Base-by-base conservation (phyloP, 768 basidiomycete genomes). In the Rhodotorula sphaerocarpa region DNA sequence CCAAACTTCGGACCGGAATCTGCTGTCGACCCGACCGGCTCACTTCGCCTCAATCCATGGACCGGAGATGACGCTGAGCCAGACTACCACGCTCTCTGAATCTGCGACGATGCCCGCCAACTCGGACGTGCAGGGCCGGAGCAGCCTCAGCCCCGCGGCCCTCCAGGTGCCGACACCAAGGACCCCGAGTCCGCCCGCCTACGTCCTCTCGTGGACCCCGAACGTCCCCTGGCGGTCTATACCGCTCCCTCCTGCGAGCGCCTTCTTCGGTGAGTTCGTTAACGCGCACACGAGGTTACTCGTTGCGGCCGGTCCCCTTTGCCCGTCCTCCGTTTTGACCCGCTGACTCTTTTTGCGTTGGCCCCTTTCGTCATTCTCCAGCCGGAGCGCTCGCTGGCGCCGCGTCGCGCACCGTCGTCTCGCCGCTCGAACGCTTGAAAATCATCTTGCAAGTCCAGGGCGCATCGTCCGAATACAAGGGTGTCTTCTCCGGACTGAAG, bases 391-490 rank as follows among this genome's bases (percentile, higher is more conserved):
- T 75, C 57, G 77, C 77, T 10, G 77, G 77, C 16, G 78, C 76
- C 20, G 84, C 88, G 14, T 89, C 87, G 61, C 79, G 92, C 57
- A 95, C 92, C 3, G 88, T 95, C 20, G 93, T 97, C 52, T 86
- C 84, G 70, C 93, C 92, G 15, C 75, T 96, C 20, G 91, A 96
- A 72, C 79, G 93, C 61, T 79, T 97, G 57, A 99, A 99, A 77
- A 96, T 99, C 73, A 95, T 99, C 64, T 86, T 92, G 0, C 67
- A 69, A 39, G 54, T 59, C 90, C n/a, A 93, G 95, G 74, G 85
- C 84, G 31, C 80, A 76, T 31, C 63, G 45, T 48, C 76, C 30
- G 55, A 70, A 71, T 92, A 92, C 76, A 83, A 80, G 70, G 90
- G 90, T 25, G 89, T 92, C 41, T 88, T 84, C 83, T 77, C 82